Evolutionary conservation across 306 rosid genomes (phyloP).

Genomic region (Ormosia emarginata): DNA sequence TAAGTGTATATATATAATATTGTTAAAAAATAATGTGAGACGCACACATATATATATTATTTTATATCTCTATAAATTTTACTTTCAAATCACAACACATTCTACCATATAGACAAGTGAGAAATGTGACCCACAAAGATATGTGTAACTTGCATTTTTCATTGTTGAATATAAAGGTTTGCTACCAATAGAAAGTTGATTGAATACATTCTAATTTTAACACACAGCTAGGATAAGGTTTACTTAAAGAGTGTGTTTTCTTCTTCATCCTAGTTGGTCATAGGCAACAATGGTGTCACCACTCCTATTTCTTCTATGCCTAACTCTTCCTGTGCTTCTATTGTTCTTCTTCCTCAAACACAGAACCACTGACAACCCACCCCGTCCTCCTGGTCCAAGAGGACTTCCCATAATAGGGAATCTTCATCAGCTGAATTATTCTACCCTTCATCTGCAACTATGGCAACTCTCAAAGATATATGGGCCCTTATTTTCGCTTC

Average conservation of each 20-base stretch:
- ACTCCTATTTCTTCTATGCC: neutral
- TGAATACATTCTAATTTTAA: too few relatives aligned
- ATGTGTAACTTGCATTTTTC: too few relatives aligned
- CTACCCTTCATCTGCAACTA: conserved; percentile 16
- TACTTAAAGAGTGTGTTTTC: neutral
- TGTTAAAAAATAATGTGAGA: too few relatives aligned
- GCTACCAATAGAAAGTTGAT: too few relatives aligned
- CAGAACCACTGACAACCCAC: neutral
- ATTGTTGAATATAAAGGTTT: too few relatives aligned
- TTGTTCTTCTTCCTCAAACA: neutral
- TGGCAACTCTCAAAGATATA: conserved; percentile 19
- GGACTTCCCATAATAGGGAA: conserved; percentile 45
- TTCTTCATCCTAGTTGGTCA: neutral
- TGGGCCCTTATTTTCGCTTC: conserved; percentile 36
- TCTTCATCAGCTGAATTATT: conserved; percentile 31
- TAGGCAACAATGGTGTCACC: neutral
- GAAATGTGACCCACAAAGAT: too few relatives aligned
- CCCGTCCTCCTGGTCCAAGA: conserved; percentile 38
- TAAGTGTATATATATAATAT: too few relatives aligned
- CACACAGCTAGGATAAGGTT: neutral
- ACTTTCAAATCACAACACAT: too few relatives aligned
- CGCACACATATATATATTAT: too few relatives aligned
- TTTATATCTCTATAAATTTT: too few relatives aligned
- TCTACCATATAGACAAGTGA: too few relatives aligned
- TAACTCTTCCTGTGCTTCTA: neutral